Conservation (phyloP, 2,329 filamentous ascomycete species). For the Cladobotryum protrusum region DNA sequence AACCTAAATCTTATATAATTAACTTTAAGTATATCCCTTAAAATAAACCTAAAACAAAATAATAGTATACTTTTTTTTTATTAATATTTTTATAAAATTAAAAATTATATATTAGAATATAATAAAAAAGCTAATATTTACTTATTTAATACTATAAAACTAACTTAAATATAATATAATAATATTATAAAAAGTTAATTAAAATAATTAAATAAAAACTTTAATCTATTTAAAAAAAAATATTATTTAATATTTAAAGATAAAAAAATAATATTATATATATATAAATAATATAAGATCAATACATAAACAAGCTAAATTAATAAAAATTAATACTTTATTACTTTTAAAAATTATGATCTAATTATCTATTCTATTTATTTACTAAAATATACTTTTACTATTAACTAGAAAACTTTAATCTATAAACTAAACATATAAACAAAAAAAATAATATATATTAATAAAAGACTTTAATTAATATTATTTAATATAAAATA, state of each 20-base stretch:
- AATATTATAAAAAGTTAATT: background rate
- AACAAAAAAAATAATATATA: background rate
- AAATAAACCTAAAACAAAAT: no score
- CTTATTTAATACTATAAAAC: background rate
- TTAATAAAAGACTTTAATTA: background rate
- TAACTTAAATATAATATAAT: background rate
- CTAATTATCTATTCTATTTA: background rate
- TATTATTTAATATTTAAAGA: background rate
- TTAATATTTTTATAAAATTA: background rate
- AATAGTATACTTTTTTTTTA: background rate
- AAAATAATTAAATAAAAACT: background rate
- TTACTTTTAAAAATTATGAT: background rate
- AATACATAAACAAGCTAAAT: no score
- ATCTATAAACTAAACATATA: background rate
- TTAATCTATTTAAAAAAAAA: background rate
- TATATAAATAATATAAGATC: background rate
- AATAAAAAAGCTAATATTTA: background rate
- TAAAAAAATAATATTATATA: slow-evolving; percentile 1
- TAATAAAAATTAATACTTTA: no score
- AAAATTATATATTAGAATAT: background rate
- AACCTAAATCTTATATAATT: background rate
- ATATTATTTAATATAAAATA: no score
- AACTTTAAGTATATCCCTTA: no score
- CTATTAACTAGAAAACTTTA: background rate
- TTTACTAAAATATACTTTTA: background rate